Evolutionary conservation across 768 basidiomycete species (phyloP).

Genomic region (Panellus pusillus): DNA sequence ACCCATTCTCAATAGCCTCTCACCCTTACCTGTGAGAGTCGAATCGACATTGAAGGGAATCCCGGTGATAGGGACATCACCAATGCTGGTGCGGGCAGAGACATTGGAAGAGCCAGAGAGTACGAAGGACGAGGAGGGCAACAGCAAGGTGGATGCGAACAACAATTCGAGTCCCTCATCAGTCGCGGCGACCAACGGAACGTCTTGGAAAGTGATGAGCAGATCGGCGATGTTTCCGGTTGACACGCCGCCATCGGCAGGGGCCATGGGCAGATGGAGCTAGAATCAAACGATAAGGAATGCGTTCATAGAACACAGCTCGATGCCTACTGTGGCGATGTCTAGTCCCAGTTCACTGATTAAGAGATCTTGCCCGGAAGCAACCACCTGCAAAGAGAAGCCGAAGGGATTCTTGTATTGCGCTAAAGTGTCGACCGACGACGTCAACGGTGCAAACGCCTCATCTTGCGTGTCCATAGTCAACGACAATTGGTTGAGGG

Average conservation of each 20-base stretch:
- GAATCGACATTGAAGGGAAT: constrained; percentile 65
- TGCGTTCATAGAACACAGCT: not conserved
- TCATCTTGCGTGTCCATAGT: constrained; percentile 51
- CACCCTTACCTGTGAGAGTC: constrained; percentile 45
- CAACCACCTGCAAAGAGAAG: constrained; percentile 66
- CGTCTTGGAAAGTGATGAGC: constrained; percentile 54
- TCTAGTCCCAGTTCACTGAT: constrained; percentile 48
- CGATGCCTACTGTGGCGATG: constrained; percentile 49
- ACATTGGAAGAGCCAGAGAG: constrained; percentile 61
- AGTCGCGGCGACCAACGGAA: constrained; percentile 57
- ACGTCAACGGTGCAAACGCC: constrained; percentile 59
- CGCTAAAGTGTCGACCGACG: constrained; percentile 55
- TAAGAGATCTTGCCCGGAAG: constrained; percentile 54
- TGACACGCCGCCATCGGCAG: constrained; percentile 60
- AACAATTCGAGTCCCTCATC: constrained; percentile 53
- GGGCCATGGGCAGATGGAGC: constrained; percentile 50
- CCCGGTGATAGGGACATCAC: constrained; percentile 62
- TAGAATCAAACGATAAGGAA: constrained; percentile 22
- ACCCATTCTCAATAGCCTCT: no score
- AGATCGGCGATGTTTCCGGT: constrained; percentile 68
- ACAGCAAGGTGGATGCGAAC: constrained; percentile 61
- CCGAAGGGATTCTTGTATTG: constrained; percentile 76
- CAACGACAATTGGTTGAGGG: constrained; percentile 55
- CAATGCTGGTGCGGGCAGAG: constrained; percentile 59
- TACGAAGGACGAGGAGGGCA: constrained; percentile 40